A percentile compares a stretch with the other conserved stretches of the same genome.
Conservation (phyloP, 345 rosid genomes). For the Iberis pinnata region DNA sequence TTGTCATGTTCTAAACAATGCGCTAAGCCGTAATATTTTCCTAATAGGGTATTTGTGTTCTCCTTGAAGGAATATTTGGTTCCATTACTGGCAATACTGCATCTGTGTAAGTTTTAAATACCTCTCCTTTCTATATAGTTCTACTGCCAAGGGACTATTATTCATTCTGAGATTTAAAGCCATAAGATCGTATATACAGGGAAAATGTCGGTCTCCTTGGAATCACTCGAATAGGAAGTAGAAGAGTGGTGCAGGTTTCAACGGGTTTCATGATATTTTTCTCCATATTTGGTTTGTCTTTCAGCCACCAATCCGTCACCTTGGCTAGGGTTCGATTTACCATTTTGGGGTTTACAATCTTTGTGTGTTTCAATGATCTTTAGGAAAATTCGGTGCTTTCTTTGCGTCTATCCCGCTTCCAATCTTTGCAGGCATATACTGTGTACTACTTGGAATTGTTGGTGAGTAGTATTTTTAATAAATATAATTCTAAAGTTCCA, state of each 20-base stretch:
- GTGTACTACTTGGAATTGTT: constrained; percentile 80
- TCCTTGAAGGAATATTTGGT: constrained; percentile 86
- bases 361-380: constrained; percentile 5
- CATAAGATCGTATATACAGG: constrained; percentile 39
- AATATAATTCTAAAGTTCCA: neutral
- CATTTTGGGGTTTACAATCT: neutral
- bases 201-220: too few relatives aligned
- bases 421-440: constrained; percentile 85
- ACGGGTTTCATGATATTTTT: too few relatives aligned
- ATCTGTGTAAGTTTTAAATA: constrained; percentile 60
- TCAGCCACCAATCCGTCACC: neutral
- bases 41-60: constrained; percentile 70
- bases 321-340: neutral
- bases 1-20: neutral
- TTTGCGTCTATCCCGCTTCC: constrained; percentile 96
- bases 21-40: neutral
- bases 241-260: too few relatives aligned
- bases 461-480: constrained; percentile 49
- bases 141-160: neutral
- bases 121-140: neutral
- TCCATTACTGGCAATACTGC: constrained; percentile 78
- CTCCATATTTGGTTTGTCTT: constrained; percentile 81
- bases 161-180: neutral
- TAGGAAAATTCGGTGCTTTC: constrained; percentile 95
- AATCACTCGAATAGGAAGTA: too few relatives aligned